Percentiles rank a stretch among this genome's conserved stretches.
Evolutionary conservation across 2,329 filamentous ascomycete genomes (phyloP).

Genomic region (Sporothrix dimorphospora): DNA sequence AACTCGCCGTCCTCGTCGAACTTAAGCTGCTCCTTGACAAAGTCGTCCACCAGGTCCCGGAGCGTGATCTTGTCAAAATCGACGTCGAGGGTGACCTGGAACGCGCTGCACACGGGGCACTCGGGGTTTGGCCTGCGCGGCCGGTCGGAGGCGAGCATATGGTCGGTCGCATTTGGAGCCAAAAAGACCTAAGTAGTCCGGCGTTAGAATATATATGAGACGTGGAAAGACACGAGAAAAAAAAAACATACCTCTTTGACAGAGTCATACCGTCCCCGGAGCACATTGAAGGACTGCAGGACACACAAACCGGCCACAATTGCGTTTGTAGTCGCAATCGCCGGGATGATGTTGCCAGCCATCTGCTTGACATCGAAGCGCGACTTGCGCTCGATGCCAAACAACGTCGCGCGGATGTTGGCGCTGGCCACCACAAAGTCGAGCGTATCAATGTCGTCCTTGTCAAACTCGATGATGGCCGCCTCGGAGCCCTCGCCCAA

Average conservation of each 20-base stretch:
- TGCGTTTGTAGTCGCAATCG: constrained; percentile 96
- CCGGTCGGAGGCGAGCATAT: constrained; percentile 62
- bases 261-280: constrained; percentile 70
- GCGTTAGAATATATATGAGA: constrained; percentile 15
- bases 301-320: constrained; percentile 94
- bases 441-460: constrained; percentile 92
- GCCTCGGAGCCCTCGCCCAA: constrained; percentile 52
- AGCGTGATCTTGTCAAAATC: constrained; percentile 75
- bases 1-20: constrained; percentile 76
- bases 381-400: constrained; percentile 83
- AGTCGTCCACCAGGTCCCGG: constrained; percentile 74
- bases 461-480: constrained; percentile 85
- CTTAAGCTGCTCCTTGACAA: constrained; percentile 70
- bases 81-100: constrained; percentile 66
- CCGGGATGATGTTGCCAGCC: constrained; percentile 98
- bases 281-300: constrained; percentile 87
- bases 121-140: constrained; percentile 71
- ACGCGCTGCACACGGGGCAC: constrained; percentile 81
- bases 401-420: constrained; percentile 86
- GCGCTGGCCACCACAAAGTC: constrained; percentile 92
- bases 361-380: constrained; percentile 99
- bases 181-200: constrained; percentile 67
- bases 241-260: constrained; percentile 68
- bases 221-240: background rate
- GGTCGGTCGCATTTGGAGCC: constrained; percentile 64